Percentiles rank a stretch among this genome's conserved stretches.
Conservation (phyloP, 2,329 filamentous ascomycete genomes). For the Fusarium albidum region DNA sequence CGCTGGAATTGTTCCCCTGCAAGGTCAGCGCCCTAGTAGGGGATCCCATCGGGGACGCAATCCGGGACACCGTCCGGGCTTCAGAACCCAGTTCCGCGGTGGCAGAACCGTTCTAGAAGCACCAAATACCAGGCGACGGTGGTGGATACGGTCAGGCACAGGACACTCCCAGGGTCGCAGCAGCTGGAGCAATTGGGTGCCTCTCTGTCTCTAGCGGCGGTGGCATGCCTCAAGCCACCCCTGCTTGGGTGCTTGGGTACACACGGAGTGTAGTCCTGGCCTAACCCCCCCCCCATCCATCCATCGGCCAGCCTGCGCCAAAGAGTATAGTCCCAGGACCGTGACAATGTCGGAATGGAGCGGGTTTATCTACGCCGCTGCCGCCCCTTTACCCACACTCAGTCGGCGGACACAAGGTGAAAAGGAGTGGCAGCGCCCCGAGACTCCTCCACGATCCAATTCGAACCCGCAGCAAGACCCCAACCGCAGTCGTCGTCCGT, state of each 20-base stretch:
- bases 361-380: constrained; percentile 42
- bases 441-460: constrained; percentile 31
- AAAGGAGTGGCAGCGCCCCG: constrained; percentile 40
- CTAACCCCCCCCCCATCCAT: constrained; percentile 18
- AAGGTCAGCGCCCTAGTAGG: constrained; percentile 13
- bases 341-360: constrained; percentile 44
- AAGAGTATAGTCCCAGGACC: constrained; percentile 38
- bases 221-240: constrained; percentile 35
- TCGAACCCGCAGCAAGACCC: constrained; percentile 32
- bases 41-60: constrained; percentile 29
- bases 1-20: constrained; percentile 19
- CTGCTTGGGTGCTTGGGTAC: constrained; percentile 24
- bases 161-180: constrained; percentile 19
- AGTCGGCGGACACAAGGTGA: constrained; percentile 35
- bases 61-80: constrained; percentile 32
- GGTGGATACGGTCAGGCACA: constrained; percentile 30
- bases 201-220: constrained; percentile 33
- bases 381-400: constrained; percentile 43
- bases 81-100: constrained; percentile 40
- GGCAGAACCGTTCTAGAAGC: constrained; percentile 44
- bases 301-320: constrained; percentile 37
- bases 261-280: constrained; percentile 27
- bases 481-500: constrained; percentile 28
- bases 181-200: constrained; percentile 18
- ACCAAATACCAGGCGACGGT: constrained; percentile 24